Base-by-base conservation (phyloP, 75 land plant genomes). In the Pinus taeda region DNA sequence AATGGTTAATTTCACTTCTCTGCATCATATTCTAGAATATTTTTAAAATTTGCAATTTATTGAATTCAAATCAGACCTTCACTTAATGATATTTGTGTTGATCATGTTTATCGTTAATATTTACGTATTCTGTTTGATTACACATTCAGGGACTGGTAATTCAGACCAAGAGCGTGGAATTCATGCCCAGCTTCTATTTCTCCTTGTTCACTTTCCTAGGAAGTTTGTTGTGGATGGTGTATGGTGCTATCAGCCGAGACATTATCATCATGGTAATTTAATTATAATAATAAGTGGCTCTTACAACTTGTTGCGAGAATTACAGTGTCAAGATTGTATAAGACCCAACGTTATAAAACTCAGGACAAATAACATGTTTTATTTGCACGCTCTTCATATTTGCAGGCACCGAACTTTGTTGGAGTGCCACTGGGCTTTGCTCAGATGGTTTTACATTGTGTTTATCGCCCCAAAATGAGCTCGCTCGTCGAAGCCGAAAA, bases 151-250 rank as follows among this genome's bases (percentile, higher is more conserved):
- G 11, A 49, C 55, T 49, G 55, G 55, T 49, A 45, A 81, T 91
- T 15, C 74, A 73, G 53, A 89, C 90, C 5, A 93, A 86, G 80
- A 93, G 96, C 36, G 96, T 91, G 67, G 90, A 91, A 76, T 91
- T 81, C 83, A 91, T 93, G 96, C 96, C 96, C 1, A 6, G 9
- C 3, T 86, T 93, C 79, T 79, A 74, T 62, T 73, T 93, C 3
- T 91, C 91, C 0, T 75, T 91, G 59, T 85, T 90, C 76, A 74
- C 89, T 17, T 85, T 92, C 65, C 57, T 86, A 0, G 77, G 82
- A 12, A 84, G 92, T 64, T 75, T 75, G 18, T 71, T 87, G 49
- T 91, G 96, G 96, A 58, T 93, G 80, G 81, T 79, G 1, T 93
- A 87, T 75, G 93, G 92, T 56, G 59, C 87, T 6, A 70, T 93